Evolutionary conservation across 345 rosid species (phyloP), one percentile per base, ranked within the genome.

Genomic region (Salix purpurea): DNA sequence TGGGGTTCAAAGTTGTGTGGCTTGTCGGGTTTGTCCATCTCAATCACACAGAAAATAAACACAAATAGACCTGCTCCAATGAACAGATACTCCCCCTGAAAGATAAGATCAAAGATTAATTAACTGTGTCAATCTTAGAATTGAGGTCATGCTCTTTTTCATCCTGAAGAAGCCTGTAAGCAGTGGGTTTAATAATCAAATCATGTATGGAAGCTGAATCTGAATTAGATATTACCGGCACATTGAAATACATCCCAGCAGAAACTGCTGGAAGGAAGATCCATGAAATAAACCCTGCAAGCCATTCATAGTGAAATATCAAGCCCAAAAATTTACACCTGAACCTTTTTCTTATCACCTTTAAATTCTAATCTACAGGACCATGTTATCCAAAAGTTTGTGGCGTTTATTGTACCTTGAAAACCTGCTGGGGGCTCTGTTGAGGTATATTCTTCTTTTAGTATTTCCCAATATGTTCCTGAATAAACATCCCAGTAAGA

Each of bases 1-100:
- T 93, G 96, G 19, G 99, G 97, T 80, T 93, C 97, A 60, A 95
- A 95, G 85, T 95, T 91, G 80, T 91, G 96, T 64, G 97, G 96
- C 85, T 90, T 28, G 78, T 90, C 99, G 3, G 97, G 99, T 78
- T 95, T 95, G 75, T 89, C 94, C 94, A 95, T 87, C 91, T 95
- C 93, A 71, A 91, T 91, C 73, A 93, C 77, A 76, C 89, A 83
- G 69, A 93, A 93, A 48, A 93, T 77, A 2, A 87, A 65, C 6
- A 89, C 88, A 72, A 91, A 95, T 56, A 91, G 67, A 2, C 85
- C 97, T 6, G 97, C 99, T 71, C 93, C 97, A 30, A 91, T 89
- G 87, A 75, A 93, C 86, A 93, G 69, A 82, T 89, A 93, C 84
- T 93, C 96, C 67, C 92, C 91, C 97, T 95, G 83, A 67, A 77